Conservation (phyloP, 2,329 filamentous ascomycete genomes). For the Pseudocercospora cruenta region DNA sequence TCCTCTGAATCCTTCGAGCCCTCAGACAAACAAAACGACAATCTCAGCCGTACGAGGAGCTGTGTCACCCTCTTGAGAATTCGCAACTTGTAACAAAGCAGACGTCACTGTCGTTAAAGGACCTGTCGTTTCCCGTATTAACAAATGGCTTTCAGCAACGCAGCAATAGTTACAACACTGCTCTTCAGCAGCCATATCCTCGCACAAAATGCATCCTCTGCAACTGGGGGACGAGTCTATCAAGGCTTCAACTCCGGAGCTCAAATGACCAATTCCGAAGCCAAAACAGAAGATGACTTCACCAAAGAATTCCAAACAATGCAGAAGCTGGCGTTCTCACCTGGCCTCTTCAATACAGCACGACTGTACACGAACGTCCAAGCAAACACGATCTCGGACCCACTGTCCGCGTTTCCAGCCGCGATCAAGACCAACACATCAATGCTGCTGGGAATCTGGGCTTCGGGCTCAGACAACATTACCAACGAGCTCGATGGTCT, state of each 20-base stretch:
- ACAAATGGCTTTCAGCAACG: neutral
- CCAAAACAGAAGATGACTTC: constrained; percentile 67
- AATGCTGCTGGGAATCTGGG: constrained; percentile 83
- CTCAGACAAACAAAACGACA: neutral
- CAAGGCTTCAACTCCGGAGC: constrained; percentile 72
- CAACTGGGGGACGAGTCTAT: constrained; percentile 45
- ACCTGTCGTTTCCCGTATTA: neutral
- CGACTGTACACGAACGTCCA: constrained; percentile 70
- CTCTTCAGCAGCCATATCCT: constrained; percentile 10
- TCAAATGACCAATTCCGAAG: constrained; percentile 61
- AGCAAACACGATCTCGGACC: constrained; percentile 62
- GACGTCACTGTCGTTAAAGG: neutral
- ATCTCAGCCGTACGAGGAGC: neutral
- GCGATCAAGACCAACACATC: constrained; percentile 79
- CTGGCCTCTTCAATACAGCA: constrained; percentile 24
- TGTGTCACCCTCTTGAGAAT: neutral
- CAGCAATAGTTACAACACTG: neutral
- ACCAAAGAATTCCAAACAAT: constrained; percentile 71
- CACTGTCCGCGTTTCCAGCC: constrained; percentile 74
- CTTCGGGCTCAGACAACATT: constrained; percentile 55
- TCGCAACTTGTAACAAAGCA: neutral
- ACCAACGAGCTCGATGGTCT: constrained; percentile 75
- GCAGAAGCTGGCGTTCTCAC: constrained; percentile 64
- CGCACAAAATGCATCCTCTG: constrained; percentile 11
- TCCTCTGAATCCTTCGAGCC: neutral